A percentile compares a stretch with the other conserved stretches of the same genome.
phyloP scores from a whole-genome alignment of 768 basidiomycete species.

The Peribolospora baueri region DNA sequence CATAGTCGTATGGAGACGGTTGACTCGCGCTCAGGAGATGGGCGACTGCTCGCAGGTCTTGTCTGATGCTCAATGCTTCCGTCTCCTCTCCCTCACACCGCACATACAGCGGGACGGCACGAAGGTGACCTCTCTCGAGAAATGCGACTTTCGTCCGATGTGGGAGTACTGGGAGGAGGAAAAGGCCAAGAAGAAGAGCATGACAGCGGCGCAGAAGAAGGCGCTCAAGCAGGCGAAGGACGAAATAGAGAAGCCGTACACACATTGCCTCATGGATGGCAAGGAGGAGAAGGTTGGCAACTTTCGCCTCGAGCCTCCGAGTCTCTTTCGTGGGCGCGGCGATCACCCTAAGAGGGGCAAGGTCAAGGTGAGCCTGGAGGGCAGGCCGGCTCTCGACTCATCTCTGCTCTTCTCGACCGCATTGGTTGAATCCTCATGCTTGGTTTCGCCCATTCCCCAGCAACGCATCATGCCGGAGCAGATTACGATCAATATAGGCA shows the following conservation, averaged over 20 bases:
- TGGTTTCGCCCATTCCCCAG: conserved; percentile 21
- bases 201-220: conserved; percentile 74
- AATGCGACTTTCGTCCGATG: conserved; percentile 88
- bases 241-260: conserved; percentile 57
- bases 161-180: conserved; percentile 75
- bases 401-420: not conserved
- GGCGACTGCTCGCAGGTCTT: not conserved
- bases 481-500: conserved; percentile 81
- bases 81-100: not conserved
- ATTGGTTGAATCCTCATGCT: too few relatives aligned
- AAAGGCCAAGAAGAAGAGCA: conserved; percentile 72
- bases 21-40: not conserved
- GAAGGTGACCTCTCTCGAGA: conserved; percentile 46
- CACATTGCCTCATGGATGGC: conserved; percentile 68
- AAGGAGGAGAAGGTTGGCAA: conserved; percentile 96
- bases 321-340: conserved; percentile 90
- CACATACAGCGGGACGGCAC: conserved; percentile 33
- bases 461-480: conserved; percentile 77
- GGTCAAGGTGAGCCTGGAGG: conserved; percentile 39
- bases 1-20: too few relatives aligned
- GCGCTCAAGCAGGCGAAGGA: conserved; percentile 66
- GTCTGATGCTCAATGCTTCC: conserved; percentile 14
- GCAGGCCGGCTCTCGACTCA: not conserved
- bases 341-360: conserved; percentile 95
- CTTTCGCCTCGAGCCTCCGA: conserved; percentile 93